Conservation (phyloP, 805 yeast species). For the Saturnispora sekii region DNA sequence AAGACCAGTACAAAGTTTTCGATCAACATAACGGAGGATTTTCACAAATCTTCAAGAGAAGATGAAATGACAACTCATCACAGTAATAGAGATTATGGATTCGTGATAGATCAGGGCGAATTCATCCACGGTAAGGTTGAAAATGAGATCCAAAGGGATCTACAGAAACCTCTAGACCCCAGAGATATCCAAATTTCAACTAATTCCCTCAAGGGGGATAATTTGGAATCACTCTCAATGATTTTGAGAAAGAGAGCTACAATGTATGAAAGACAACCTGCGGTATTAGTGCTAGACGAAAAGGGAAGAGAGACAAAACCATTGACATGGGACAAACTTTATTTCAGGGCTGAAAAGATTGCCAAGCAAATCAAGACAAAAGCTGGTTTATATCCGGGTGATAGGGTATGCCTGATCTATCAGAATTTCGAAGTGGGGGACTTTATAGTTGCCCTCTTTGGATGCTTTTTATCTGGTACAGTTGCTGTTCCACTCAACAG, state of each 20-base stretch:
- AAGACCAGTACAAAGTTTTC: constrained; percentile 4
- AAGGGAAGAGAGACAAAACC: constrained; percentile 72
- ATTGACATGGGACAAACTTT: constrained; percentile 85
- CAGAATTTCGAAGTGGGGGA: constrained; percentile 79
- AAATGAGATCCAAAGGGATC: constrained; percentile 20
- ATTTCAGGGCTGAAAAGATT: constrained; percentile 73
- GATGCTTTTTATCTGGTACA: constrained; percentile 87
- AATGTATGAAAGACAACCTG: constrained; percentile 54
- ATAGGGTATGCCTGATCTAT: constrained; percentile 75
- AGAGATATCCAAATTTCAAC: constrained; percentile 28
- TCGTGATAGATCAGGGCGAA: background rate
- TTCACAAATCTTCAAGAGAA: background rate
- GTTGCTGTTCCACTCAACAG: constrained; percentile 91
- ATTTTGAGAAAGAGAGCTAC: constrained; percentile 67
- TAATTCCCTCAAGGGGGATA: constrained; percentile 22
- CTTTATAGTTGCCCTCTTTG: constrained; percentile 76
- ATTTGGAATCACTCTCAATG: constrained; percentile 56
- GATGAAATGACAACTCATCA: constrained; percentile 6
- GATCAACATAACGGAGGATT: constrained; percentile 7
- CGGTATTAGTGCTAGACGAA: constrained; percentile 61
- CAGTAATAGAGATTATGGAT: background rate
- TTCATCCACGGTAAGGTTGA: constrained; percentile 1
- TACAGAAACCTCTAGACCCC: constrained; percentile 59
- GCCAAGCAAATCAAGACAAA: constrained; percentile 75
- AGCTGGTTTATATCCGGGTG: constrained; percentile 66